Conservation (phyloP, 192 early-diverging fungal genomes). For the Backusella macrospora region DNA sequence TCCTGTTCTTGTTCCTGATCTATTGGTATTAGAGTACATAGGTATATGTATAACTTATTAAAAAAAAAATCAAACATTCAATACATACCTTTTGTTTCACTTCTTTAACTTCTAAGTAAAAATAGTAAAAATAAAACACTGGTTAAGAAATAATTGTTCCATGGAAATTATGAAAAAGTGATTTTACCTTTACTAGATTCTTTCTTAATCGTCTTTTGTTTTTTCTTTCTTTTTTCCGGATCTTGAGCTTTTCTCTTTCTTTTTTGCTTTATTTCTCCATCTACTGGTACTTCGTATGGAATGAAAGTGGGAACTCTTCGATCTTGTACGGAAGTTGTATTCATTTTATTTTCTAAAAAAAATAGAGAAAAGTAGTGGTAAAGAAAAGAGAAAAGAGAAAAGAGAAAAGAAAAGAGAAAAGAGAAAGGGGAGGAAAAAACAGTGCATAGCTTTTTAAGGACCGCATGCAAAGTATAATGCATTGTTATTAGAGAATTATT, state of each 20-base stretch:
- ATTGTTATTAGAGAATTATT: neutral
- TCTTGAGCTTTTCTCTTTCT: constrained; percentile 3
- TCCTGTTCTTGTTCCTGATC: neutral
- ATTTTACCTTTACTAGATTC: neutral
- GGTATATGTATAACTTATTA: neutral
- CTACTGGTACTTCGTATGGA: neutral
- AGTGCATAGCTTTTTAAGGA: neutral
- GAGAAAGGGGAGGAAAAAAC: neutral
- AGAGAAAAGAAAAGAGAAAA: no score
- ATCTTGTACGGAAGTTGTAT: neutral
- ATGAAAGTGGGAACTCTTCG: constrained; percentile 2
- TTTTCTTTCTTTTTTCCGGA: neutral
- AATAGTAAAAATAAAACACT: neutral
- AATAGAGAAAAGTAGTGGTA: neutral
- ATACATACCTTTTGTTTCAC: neutral
- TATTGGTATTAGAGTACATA: neutral
- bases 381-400: neutral
- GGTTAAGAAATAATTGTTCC: neutral
- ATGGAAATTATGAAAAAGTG: no score
- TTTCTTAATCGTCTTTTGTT: neutral
- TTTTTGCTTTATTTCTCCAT: neutral
- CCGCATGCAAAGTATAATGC: neutral
- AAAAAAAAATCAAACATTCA: constrained; percentile 4
- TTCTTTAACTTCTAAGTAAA: constrained; percentile 1
- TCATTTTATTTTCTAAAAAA: neutral